phyloP scores from a whole-genome alignment of 345 rosid genomes.

The Lepidium africanum region DNA sequence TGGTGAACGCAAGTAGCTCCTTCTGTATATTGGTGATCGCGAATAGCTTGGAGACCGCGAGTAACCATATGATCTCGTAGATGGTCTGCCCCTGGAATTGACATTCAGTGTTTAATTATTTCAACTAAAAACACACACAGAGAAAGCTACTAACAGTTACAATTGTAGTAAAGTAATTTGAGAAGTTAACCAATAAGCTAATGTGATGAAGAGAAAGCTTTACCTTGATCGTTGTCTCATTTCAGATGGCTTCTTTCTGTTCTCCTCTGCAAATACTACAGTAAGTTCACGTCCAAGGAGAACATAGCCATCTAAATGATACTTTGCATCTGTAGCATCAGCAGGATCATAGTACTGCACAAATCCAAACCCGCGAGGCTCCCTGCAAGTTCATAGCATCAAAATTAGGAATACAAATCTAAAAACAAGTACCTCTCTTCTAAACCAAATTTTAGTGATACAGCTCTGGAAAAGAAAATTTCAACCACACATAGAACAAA shows the following conservation, averaged over 20 bases:
- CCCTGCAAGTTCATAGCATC: slow-evolving; percentile 36
- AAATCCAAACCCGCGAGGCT: slow-evolving; percentile 91
- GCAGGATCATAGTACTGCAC: slow-evolving; percentile 74
- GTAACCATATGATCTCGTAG: slow-evolving; percentile 39
- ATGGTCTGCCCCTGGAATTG: slow-evolving; percentile 33
- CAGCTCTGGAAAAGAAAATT: neutral
- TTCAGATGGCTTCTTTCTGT: slow-evolving; percentile 85
- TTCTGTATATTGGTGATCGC: slow-evolving; percentile 35
- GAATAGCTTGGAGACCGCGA: slow-evolving; percentile 53
- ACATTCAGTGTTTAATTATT: neutral
- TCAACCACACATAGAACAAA: neutral
- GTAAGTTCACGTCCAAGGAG: slow-evolving; percentile 72
- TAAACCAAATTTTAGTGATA: neutral
- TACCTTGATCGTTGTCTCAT: slow-evolving; percentile 68
- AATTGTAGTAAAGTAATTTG: neutral
- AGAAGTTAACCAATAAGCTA: neutral
- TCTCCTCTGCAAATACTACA: slow-evolving; percentile 85
- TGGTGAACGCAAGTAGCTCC: slow-evolving; percentile 34
- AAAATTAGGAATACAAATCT: slow-evolving; percentile 7
- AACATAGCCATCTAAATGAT: slow-evolving; percentile 75
- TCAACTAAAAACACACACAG: neutral
- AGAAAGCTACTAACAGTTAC: neutral
- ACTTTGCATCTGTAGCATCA: slow-evolving; percentile 90
- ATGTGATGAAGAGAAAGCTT: neutral
- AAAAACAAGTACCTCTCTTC: neutral